phyloP scores from a whole-genome alignment of 257 asterid species.

The Capsicum pubescens region DNA sequence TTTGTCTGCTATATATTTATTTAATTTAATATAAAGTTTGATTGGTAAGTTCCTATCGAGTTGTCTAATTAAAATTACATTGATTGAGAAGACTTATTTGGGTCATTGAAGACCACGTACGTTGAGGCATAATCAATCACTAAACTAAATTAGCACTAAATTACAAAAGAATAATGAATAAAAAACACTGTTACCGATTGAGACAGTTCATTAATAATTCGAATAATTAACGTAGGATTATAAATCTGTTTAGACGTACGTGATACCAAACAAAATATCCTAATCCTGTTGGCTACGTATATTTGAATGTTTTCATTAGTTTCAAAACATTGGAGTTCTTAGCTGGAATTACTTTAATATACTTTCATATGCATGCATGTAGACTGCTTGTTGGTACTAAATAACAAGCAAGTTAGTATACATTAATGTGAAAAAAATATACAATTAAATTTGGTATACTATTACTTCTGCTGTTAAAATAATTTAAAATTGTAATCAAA shows the following conservation, averaged over 20 bases:
- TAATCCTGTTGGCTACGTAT: slow-evolving; percentile 36
- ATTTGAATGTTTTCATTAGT: slow-evolving; percentile 28
- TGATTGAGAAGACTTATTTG: neutral
- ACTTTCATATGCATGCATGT: slow-evolving; percentile 25
- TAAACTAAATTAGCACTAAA: neutral
- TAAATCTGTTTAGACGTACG: neutral
- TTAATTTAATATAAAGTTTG: neutral
- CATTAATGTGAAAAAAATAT: neutral
- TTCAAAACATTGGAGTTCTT: neutral
- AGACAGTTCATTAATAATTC: slow-evolving; percentile 25
- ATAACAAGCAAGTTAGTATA: neutral
- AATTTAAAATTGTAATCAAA: neutral
- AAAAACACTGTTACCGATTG: slow-evolving; percentile 1
- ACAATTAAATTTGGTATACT: neutral
- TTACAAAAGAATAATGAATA: neutral
- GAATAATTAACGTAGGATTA: slow-evolving; percentile 10
- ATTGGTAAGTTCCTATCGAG: neutral
- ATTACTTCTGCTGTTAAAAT: neutral
- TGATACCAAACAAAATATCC: slow-evolving; percentile 29
- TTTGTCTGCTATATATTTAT: too few species aligned
- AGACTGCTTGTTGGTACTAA: neutral
- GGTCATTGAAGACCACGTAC: slow-evolving; percentile 24
- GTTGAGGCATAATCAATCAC: slow-evolving; percentile 30
- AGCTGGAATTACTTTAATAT: slow-evolving; percentile 13
- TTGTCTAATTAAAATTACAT: neutral